Percentiles rank a stretch among this genome's conserved stretches.
These are phyloP conservation scores for Oropetium thomaeum DNA, from an alignment of 176 grass and related monocot genomes.

Conservation along the genomic window DNA sequence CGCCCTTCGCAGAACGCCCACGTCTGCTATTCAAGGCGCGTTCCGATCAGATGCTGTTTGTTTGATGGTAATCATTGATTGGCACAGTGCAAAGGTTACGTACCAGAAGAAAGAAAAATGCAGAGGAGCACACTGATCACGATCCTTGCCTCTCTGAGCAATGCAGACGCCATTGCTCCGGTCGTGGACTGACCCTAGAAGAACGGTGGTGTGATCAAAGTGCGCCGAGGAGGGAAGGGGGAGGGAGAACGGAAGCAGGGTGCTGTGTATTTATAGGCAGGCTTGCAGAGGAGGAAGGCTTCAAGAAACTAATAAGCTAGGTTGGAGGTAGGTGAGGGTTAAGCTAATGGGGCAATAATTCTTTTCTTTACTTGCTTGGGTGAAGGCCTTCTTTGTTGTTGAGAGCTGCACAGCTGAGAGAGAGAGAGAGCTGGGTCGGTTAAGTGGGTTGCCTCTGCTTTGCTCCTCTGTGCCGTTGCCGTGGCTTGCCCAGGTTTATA, in stretches of 20 bases:
- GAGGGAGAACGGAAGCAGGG: constrained; percentile 21
- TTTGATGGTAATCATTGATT: too few species aligned
- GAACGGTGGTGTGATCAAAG: not conserved
- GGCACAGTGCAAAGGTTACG: too few species aligned
- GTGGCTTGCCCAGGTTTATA: constrained; percentile 25
- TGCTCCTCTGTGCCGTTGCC: constrained; percentile 28
- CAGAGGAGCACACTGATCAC: constrained; percentile 45
- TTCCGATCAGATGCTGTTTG: too few species aligned
- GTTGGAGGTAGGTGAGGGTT: constrained; percentile 32
- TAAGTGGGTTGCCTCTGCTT: constrained; percentile 17
- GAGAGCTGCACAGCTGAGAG: constrained; percentile 6
- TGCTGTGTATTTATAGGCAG: constrained; percentile 9
- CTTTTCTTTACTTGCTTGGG: constrained; percentile 98
- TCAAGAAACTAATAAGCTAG: not conserved
- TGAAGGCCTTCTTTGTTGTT: constrained; percentile 61
- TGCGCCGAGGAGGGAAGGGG: constrained; percentile 28
- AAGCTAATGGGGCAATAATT: constrained; percentile 55
- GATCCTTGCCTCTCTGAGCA: not conserved
- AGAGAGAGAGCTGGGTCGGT: not conserved
- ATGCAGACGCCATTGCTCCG: constrained; percentile 27
- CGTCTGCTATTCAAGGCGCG: constrained; percentile 55
- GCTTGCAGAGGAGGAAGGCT: not conserved
- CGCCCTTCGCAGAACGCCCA: constrained; percentile 35
- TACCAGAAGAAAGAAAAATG: constrained; percentile 62
- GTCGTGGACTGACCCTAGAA: not conserved